A percentile compares a stretch with the other conserved stretches of the same genome.
These are phyloP conservation scores for Moniliophthora roreri DNA, from an alignment of 1,284 basidiomycete species.

Conservation along the genomic window DNA sequence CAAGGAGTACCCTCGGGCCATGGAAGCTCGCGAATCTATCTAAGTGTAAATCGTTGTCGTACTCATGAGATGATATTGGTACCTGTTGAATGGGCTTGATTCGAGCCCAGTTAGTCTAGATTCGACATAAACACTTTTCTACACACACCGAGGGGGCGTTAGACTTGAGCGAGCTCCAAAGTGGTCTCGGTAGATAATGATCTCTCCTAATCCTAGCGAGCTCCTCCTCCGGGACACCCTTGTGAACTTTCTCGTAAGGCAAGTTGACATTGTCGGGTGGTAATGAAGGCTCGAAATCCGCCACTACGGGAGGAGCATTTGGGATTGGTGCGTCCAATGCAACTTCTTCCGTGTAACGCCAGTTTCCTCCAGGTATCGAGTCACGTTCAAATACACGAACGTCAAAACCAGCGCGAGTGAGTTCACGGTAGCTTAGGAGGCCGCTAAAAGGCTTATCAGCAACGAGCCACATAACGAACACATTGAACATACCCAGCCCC, in stretches of 20 bases:
- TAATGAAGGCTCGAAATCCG: conserved; percentile 38
- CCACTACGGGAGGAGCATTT: conserved; percentile 34
- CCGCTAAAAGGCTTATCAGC: conserved; percentile 25
- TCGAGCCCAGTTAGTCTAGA: not conserved
- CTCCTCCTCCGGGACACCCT: conserved; percentile 22
- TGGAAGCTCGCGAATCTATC: conserved; percentile 17
- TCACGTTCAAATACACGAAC: conserved; percentile 47
- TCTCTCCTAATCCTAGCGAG: conserved; percentile 18
- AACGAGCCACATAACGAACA: not conserved
- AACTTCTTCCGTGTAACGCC: conserved; percentile 43
- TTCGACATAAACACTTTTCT: not conserved
- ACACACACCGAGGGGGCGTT: conserved; percentile 35
- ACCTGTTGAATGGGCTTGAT: conserved; percentile 9
- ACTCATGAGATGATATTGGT: not conserved
- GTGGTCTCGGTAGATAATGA: conserved; percentile 39
- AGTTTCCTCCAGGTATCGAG: conserved; percentile 40
- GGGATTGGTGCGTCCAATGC: conserved; percentile 38
- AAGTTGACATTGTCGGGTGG: conserved; percentile 29
- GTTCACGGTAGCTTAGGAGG: conserved; percentile 35
- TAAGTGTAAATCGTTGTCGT: not conserved
- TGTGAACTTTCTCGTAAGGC: conserved; percentile 33
- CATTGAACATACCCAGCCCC: conserved; percentile 32
- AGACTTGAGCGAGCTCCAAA: conserved; percentile 40
- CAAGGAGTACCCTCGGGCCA: not conserved
- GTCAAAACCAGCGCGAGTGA: conserved; percentile 33